Evolutionary conservation across 2,329 filamentous ascomycete genomes (phyloP), one percentile per base, ranked within the genome.

Genomic region (Aschersonia sp.): DNA sequence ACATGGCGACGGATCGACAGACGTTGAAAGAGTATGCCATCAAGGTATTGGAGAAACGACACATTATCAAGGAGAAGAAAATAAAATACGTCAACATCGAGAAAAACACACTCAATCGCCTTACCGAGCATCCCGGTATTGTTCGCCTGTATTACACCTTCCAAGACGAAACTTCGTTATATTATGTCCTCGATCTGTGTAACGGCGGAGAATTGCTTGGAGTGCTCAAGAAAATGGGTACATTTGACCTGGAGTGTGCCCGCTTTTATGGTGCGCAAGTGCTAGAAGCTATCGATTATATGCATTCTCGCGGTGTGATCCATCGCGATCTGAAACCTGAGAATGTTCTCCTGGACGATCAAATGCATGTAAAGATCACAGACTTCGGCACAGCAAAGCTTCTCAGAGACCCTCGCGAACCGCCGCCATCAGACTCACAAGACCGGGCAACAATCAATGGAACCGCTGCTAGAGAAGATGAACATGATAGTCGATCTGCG

Each of bases 61-160:
- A 98, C 64, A 98, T 98, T 60, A 98, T 98, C 72, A 98, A 97
- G 67, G 92, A 98, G 68, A 97, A 95, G 67, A 98, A 98, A 74
- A 94, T 98, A 60, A 98, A 98, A 73, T 98, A 98, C 60, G 92
- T 98, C 66, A 98, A 97, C 66, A 98, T 98, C 58, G 92, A 98
- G 66, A 96, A 96, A 69, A 90, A 98, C 66, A 97, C 92, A 0
- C 72, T 98, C 48, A 98, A 98, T 61, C 82, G 92, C 53, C 72
- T 98, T 49, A 97, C 90, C 4, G 90, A 98, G 53, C 92, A 98
- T 60, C 92, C 92, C 6, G 92, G 92, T 22, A 90, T 98, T 50
- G 89, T 98, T 49, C 85, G 92, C 52, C 74, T 98, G 42, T 98
- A 97, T 66, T 98, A 98, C 66, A 98, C 92, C 2, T 98, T 98